Evolutionary conservation across 257 asterid species (phyloP).

Genomic region (Perilla frutescens): DNA sequence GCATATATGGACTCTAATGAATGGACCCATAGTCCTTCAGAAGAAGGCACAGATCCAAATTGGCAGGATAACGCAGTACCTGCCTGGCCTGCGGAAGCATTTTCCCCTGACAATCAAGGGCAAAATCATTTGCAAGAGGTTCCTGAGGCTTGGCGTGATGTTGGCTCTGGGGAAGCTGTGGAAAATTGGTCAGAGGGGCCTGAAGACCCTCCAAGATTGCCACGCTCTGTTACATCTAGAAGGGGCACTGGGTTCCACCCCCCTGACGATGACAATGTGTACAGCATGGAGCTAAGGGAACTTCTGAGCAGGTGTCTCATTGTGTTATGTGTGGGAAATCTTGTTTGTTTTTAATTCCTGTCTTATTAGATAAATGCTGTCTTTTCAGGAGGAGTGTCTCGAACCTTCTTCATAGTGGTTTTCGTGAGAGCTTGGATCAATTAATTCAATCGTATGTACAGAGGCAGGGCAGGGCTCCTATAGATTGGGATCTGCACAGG

Average conservation of each 20-base stretch:
- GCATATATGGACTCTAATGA: slow-evolving; percentile 45
- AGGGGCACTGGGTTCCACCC: slow-evolving; percentile 73
- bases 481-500: slow-evolving; percentile 85
- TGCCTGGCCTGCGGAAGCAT: slow-evolving; percentile 50
- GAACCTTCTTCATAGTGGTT: slow-evolving; percentile 91
- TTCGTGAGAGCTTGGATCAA: slow-evolving; percentile 91
- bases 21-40: slow-evolving; percentile 47
- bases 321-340: slow-evolving; percentile 8
- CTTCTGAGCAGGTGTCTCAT: slow-evolving; percentile 72
- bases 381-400: slow-evolving; percentile 91
- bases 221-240: slow-evolving; percentile 51
- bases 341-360: slow-evolving; percentile 24
- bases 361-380: slow-evolving; percentile 29
- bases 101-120: slow-evolving; percentile 46
- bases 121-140: slow-evolving; percentile 44
- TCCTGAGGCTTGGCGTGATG: slow-evolving; percentile 56
- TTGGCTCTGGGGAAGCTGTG: slow-evolving; percentile 60
- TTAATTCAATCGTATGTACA: slow-evolving; percentile 84
- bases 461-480: slow-evolving; percentile 75
- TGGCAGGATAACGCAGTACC: slow-evolving; percentile 56
- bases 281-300: slow-evolving; percentile 93
- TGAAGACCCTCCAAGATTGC: slow-evolving; percentile 71
- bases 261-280: slow-evolving; percentile 86
- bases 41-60: slow-evolving; percentile 45
- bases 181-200: slow-evolving; percentile 68